Evolutionary conservation across 1,284 basidiomycete species (phyloP), one percentile per base, ranked within the genome.

Genomic region (Moniliella sp.): DNA sequence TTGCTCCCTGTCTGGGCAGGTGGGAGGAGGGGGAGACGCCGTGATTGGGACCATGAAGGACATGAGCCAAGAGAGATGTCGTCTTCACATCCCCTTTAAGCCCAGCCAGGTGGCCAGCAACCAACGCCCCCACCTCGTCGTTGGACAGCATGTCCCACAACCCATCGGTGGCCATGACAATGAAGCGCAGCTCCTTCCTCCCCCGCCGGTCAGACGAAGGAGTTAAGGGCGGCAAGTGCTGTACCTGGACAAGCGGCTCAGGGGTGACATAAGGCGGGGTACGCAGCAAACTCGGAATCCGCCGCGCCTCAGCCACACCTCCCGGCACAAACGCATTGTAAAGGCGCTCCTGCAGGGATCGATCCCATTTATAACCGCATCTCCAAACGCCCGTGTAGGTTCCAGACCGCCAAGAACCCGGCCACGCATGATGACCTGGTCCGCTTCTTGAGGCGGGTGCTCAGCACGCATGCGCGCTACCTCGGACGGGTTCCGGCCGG

Each of bases 91-190:
- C 40, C 10, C 55, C 55, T 29, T 49, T 46, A 36, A 48, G 41
- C 12, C 50, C 50, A 1, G 45, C 49, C 4, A 58, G 39, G 28
- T 58, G 55, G 12, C 52, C 53, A 3, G 55, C 53, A 7, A 58
- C 64, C 14, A 99, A 73, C n/a, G 76, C 70, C 30, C 91, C 83
- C 4, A 86, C 82, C 49, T 97, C 86, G 56, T 84, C 76, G n/a
- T 84, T 91, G 40, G 78, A 77, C 34, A 97, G 69, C 45, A 78
- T 69, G 62, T 99, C 91, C 82, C 86, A 94, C 31, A 94, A 68
- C 10, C 86, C 86, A 51, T 91, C 84, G 0, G 83, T 88, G 1
- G 83, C 84, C 43, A 91, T 70, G 26, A 91, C 75, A 34, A 91
- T 47, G 41, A 57, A 59, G 28, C 46, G 39, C 19, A 59, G 43